Evolutionary conservation across 306 rosid species (phyloP).

Genomic region (Quercus alba): DNA sequence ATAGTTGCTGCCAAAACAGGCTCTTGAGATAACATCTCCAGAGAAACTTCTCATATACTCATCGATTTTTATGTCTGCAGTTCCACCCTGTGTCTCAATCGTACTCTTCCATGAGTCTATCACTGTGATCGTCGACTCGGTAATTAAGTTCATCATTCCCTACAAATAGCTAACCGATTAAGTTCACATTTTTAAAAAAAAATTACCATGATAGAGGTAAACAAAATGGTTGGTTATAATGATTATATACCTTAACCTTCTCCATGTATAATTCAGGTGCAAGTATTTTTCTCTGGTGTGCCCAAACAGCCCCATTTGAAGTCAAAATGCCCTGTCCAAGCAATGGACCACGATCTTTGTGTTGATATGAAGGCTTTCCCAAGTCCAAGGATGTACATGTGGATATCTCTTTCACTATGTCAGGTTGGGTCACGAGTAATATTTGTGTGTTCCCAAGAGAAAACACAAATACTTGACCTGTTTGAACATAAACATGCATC

Average conservation of each 20-base stretch:
- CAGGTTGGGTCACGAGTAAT: conserved; percentile 27
- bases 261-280: conserved; percentile 52
- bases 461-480: conserved; percentile 39
- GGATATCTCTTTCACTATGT: conserved; percentile 30
- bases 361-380: conserved; percentile 36
- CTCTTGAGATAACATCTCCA: conserved; percentile 35
- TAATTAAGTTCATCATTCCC: conserved; percentile 28
- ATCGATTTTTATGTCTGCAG: conserved; percentile 23
- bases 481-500: background rate
- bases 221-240: background rate
- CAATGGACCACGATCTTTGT: conserved; percentile 30
- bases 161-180: background rate
- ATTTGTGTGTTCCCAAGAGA: conserved; percentile 42
- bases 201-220: background rate
- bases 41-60: conserved; percentile 24
- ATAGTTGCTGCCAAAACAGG: conserved; percentile 37
- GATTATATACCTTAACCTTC: conserved; percentile 42
- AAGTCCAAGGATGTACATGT: conserved; percentile 41
- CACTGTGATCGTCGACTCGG: conserved; percentile 17
- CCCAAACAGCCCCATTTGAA: conserved; percentile 44
- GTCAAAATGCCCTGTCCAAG: conserved; percentile 43
- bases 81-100: conserved; percentile 19
- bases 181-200: background rate
- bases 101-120: conserved; percentile 15
- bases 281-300: conserved; percentile 38